These are phyloP conservation scores for Theobroma cacao DNA, from an alignment of 345 rosid species.

Conservation along the genomic window DNA sequence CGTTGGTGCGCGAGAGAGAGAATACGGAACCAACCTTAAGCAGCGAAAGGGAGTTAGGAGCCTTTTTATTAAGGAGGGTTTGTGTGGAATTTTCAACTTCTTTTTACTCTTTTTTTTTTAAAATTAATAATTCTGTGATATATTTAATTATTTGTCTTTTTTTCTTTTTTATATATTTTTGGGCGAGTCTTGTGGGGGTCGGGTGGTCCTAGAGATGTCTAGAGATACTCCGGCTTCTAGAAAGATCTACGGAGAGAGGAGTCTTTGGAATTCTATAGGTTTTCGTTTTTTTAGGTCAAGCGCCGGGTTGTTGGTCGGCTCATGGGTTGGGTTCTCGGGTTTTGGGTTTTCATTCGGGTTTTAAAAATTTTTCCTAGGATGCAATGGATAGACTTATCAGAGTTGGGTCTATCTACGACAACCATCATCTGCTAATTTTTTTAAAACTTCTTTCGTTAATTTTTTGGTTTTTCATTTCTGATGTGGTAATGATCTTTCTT, in stretches of 20 bases:
- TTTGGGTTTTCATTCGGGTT: background rate
- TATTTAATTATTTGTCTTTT: background rate
- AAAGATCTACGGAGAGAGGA: conserved; percentile 12
- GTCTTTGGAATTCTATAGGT: background rate
- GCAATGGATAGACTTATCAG: background rate
- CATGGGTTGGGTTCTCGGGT: background rate
- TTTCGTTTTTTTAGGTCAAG: background rate
- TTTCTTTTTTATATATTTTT: background rate
- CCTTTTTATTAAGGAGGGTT: conserved; percentile 21
- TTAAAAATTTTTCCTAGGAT: background rate
- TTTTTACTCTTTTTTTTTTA: background rate
- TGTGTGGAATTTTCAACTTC: conserved; percentile 27
- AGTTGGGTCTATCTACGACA: background rate
- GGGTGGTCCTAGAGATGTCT: conserved; percentile 18
- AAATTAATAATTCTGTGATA: background rate
- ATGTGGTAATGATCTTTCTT: too few relatives aligned
- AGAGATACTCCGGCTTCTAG: conserved; percentile 19
- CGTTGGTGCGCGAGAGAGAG: conserved; percentile 8
- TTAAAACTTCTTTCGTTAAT: too few relatives aligned
- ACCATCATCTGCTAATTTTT: too few relatives aligned
- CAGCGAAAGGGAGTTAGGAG: conserved; percentile 5
- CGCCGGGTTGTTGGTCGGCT: background rate
- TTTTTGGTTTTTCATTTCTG: too few relatives aligned
- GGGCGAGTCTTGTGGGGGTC: background rate
- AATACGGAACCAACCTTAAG: background rate